Evolutionary conservation across 306 rosid species (phyloP).

Genomic region (Fragaria iinumae): DNA sequence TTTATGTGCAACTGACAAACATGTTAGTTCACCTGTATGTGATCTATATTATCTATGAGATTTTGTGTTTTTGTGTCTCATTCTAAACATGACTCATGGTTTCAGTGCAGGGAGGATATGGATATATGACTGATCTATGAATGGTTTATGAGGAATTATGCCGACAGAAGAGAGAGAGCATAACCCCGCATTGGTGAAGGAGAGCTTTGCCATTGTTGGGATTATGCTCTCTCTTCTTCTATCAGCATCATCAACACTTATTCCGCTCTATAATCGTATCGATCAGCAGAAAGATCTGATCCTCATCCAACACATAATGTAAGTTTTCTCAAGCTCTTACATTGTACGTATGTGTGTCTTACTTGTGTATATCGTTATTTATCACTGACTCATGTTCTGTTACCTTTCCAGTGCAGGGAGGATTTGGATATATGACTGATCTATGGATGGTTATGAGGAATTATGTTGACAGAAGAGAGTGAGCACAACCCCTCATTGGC

Average conservation of each 20-base stretch:
- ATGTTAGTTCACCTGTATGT: background rate
- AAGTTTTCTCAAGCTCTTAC: too few species aligned
- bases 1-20: background rate
- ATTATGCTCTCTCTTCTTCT: too few species aligned
- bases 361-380: background rate
- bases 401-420: background rate
- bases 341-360: too few species aligned
- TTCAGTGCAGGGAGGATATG: background rate
- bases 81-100: background rate
- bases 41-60: background rate
- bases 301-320: too few species aligned
- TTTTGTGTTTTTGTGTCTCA: background rate
- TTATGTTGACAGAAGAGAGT: slow-evolving; percentile 96
- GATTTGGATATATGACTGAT: background rate
- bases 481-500: slow-evolving; percentile 72
- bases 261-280: too few species aligned
- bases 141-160: background rate
- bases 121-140: background rate
- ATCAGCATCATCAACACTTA: too few species aligned
- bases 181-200: too few species aligned
- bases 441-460: background rate
- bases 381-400: background rate
- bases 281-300: too few species aligned
- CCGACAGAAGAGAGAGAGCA: too few species aligned
- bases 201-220: too few species aligned